Evolutionary conservation across 805 yeast species (phyloP), one percentile per base, ranked within the genome.

Genomic region (Pichia phayaonensis): DNA sequence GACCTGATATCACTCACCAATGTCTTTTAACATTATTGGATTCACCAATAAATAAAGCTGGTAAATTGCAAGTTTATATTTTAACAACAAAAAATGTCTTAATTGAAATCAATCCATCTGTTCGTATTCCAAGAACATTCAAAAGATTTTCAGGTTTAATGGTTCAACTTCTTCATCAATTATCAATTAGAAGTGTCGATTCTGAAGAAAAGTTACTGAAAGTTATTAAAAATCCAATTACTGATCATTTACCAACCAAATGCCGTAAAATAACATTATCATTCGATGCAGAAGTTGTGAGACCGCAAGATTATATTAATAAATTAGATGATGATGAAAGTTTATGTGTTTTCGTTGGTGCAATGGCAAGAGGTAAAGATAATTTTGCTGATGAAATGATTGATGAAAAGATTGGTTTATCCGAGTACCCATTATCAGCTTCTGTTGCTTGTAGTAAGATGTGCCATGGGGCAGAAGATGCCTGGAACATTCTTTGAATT

Each of bases 1-100:
- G 99, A 68, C 99, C 99, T n/a, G 99, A 94, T 68, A 94, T 94
- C 62, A 94, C 99, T 42, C 99, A 94, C 66, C 99, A 92, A 71
- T 94, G 99, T 75, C 79, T 94, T 41, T 75, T 94, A 68, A 92
- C 99, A 4, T 74, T 94, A 56, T 75, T 94, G 61, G 99, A 94
- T 68, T 88, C 97, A n/a, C 99, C 99, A 42, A 86, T 94, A 61
- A 94, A 94, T 73, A 94, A 94, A 70, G 98, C 97, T 8, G 99
- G 99, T 10, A 88, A 82, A 68, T 76, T 94, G 58, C 99, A 94
- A 70, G 99, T 94, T 15, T 94, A 92, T 69, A 90, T 94, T 52
- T 96, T 89, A 60, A 94, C 99, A 13, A 92, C 97, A 20, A 80
- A 92, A 59, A 97, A 96, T 26, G 97, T 94, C 15, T 79, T 94